Evolutionary conservation across 805 yeast genomes (phyloP), one percentile per base, ranked within the genome.

Genomic region (Metschnikowia gruessii): DNA sequence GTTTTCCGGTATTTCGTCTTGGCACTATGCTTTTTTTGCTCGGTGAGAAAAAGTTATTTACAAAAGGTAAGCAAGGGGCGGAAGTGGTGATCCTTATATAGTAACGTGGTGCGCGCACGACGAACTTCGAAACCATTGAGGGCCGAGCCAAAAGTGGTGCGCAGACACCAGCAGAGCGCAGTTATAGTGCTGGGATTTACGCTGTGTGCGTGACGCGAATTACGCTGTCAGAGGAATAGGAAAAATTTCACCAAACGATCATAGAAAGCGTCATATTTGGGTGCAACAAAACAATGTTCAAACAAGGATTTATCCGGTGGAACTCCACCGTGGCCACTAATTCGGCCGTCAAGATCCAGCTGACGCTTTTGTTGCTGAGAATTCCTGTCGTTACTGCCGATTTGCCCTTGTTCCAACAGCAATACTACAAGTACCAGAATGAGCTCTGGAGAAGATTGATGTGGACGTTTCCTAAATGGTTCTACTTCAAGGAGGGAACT

Each of bases 381-480:
- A 76, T 75, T 33, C 99, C 99, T 24, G 75, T 94, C 31, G 80
- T 94, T 39, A 87, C 96, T 2, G 84, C 87, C 10, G 92, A 87
- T 50, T 69, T 83, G 44, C 74, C 84, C 9, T 79, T 74, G 46
- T 85, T 92, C 56, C 97, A 89, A 57, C 60, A 72, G 49, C 81
- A 82, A 42, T 94, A 84, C 66, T 87, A 85, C 63, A 72, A 81
- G 44, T 94, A 94, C 64, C 96, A 91, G 66, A 79, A 81, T 42
- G 95, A 87, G 64, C 75, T 94, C 45, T 91, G 90, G 74, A 83
- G 83, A 61, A 79, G 98, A 58, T 75, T 94, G 55, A 90, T 91
- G 96, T 90, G 97, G 96, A 90, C 98, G 0, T 94, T 94, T 66
- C 98, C 99, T 4, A 82, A 85, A 57, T 89, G 89, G 79, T 91